Evolutionary conservation across 2,329 filamentous ascomycete genomes (phyloP).

Genomic region (Cladosporium sp.): DNA sequence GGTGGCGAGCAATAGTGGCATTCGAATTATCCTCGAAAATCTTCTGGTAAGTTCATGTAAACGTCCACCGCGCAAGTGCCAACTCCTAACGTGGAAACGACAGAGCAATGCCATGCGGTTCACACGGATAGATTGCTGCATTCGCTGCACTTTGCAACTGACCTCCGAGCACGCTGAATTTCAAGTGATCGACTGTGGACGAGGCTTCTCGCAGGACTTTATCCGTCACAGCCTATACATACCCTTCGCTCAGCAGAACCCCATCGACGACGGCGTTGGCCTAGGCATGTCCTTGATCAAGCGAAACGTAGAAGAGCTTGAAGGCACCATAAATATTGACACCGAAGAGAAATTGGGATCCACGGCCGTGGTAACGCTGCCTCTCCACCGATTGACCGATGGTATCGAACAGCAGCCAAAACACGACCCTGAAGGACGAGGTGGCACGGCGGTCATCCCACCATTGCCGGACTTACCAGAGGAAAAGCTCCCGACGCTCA

Average conservation of each 20-base stretch:
- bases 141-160: constrained; percentile 1
- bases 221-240: constrained; percentile 59
- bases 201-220: constrained; percentile 63
- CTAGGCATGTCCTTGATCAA: constrained; percentile 63
- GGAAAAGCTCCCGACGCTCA: constrained; percentile 2
- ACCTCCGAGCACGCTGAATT: background rate
- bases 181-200: constrained; percentile 54
- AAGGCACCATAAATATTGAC: background rate
- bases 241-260: constrained; percentile 63
- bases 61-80: background rate
- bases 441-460: background rate
- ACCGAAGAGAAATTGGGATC: constrained; percentile 3
- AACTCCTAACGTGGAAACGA: background rate
- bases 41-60: background rate
- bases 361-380: background rate
- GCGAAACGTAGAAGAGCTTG: background rate
- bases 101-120: constrained; percentile 10
- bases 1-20: background rate
- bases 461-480: background rate
- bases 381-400: background rate
- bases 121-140: background rate
- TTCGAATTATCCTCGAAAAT: background rate
- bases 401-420: background rate
- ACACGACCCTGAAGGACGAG: background rate
- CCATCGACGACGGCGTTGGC: constrained; percentile 58